Evolutionary conservation across 164 flowering plant genomes (phyloP).

Genomic region (Liriodendron chinense): DNA sequence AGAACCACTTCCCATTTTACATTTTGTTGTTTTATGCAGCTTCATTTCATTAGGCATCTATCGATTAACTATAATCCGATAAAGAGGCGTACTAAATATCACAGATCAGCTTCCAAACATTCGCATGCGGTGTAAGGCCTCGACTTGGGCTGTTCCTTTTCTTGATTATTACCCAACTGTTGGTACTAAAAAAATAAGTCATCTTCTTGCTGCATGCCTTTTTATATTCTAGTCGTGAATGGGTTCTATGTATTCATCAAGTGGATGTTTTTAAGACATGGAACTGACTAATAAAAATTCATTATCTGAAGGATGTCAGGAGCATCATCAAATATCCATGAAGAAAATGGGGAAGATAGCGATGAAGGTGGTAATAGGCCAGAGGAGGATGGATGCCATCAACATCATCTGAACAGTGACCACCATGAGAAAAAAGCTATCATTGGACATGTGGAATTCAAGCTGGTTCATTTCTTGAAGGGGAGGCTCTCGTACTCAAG

Average conservation of each 20-base stretch:
- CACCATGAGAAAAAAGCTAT: slow-evolving; percentile 6
- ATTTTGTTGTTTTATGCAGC: slow-evolving; percentile 27
- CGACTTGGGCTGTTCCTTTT: background rate
- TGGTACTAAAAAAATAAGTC: background rate
- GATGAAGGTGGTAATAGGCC: slow-evolving; percentile 9
- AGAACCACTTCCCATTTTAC: background rate
- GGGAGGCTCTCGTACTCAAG: slow-evolving; percentile 27
- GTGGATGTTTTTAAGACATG: no score
- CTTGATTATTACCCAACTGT: background rate
- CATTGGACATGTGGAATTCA: slow-evolving; percentile 11
- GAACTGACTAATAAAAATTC: background rate
- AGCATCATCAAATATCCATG: slow-evolving; percentile 9
- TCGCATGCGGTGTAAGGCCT: slow-evolving; percentile 29
- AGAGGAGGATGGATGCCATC: background rate
- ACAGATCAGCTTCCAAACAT: slow-evolving; percentile 9
- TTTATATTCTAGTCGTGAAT: background rate
- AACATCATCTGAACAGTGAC: slow-evolving; percentile 3
- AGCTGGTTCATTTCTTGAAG: slow-evolving; percentile 23
- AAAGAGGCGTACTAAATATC: slow-evolving; percentile 23
- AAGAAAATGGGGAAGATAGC: slow-evolving; percentile 7
- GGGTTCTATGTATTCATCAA: background rate
- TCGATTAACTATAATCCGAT: slow-evolving; percentile 25
- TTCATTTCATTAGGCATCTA: slow-evolving; percentile 48
- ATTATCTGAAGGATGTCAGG: slow-evolving; percentile 13
- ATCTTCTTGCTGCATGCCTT: background rate